Evolutionary conservation across 345 rosid species (phyloP).

Genomic region (Chamaenerion angustifolium): DNA sequence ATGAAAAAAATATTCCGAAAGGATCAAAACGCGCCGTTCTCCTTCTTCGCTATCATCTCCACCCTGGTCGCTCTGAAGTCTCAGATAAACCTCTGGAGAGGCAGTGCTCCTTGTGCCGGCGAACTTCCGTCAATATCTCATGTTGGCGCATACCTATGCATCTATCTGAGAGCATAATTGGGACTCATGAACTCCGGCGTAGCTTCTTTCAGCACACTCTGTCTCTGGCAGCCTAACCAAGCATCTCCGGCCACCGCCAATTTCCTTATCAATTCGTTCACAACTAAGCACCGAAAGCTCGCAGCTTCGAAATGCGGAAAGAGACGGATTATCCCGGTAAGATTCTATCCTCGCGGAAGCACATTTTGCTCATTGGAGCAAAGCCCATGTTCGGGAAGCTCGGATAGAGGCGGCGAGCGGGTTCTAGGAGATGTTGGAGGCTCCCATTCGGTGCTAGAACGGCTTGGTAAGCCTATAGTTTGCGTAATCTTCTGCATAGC

Average conservation of each 20-base stretch:
- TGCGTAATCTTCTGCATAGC: slow-evolving; percentile 50
- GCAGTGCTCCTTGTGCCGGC: neutral
- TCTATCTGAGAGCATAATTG: neutral
- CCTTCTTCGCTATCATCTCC: neutral
- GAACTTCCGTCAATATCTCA: neutral
- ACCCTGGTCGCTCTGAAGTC: slow-evolving; percentile 4
- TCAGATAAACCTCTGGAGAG: slow-evolving; percentile 10
- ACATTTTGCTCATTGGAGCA: slow-evolving; percentile 1
- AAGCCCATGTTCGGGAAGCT: slow-evolving; percentile 3
- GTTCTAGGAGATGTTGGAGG: slow-evolving; percentile 2
- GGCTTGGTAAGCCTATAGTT: slow-evolving; percentile 28
- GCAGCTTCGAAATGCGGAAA: neutral
- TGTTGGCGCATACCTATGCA: neutral
- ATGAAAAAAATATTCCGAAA: neutral
- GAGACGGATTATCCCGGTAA: neutral
- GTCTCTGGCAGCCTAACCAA: slow-evolving; percentile 3
- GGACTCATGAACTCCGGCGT: slow-evolving; percentile 1
- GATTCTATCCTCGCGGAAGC: neutral
- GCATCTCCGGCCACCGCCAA: slow-evolving; percentile 18
- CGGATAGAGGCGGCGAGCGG: neutral
- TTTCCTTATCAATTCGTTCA: slow-evolving; percentile 16
- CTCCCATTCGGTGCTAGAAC: slow-evolving; percentile 12
- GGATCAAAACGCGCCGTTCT: slow-evolving; percentile 1
- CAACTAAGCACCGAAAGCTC: neutral
- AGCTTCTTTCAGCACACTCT: slow-evolving; percentile 1